A percentile compares a stretch with the other conserved stretches of the same genome.
Conservation (phyloP, 192 early-diverging fungal genomes). For the Gryganskiella cystojenkinii region DNA sequence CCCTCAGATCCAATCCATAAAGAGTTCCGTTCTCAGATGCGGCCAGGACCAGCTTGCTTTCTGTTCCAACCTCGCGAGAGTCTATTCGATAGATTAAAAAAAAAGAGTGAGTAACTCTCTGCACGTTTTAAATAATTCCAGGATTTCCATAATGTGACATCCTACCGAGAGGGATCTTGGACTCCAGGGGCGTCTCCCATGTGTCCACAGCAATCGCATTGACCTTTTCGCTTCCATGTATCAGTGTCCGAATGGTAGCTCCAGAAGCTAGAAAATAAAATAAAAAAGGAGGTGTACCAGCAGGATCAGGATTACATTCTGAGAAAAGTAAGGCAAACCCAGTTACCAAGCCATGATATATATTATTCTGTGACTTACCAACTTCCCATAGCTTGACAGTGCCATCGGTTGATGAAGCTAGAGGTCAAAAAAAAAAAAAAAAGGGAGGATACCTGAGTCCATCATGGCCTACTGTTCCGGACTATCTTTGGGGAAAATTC, state of each 20-base stretch:
- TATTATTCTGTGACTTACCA: slow-evolving; percentile 57
- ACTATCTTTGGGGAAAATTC: too few species aligned
- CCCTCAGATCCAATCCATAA: slow-evolving; percentile 58
- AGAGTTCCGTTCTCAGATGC: slow-evolving; percentile 53
- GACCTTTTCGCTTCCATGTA: slow-evolving; percentile 24
- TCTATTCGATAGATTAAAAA: slow-evolving; percentile 31
- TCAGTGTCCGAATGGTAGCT: slow-evolving; percentile 52
- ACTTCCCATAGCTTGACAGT: slow-evolving; percentile 68
- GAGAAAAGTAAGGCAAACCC: too few species aligned
- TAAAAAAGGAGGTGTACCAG: too few species aligned
- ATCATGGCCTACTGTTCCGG: too few species aligned
- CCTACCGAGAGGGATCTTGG: slow-evolving; percentile 40
- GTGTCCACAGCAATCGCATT: slow-evolving; percentile 51
- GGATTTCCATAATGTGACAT: background rate
- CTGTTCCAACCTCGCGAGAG: slow-evolving; percentile 57
- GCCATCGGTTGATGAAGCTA: slow-evolving; percentile 67
- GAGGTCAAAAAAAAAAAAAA: background rate
- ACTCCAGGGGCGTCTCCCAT: slow-evolving; percentile 25
- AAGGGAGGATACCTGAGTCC: background rate
- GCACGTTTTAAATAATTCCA: background rate
- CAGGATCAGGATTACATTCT: background rate
- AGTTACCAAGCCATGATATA: too few species aligned
- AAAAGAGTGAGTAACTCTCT: background rate
- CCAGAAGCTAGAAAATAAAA: slow-evolving; percentile 49
- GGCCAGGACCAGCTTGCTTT: slow-evolving; percentile 56